Percentiles rank a stretch among this genome's conserved stretches.
Evolutionary conservation across 805 yeast genomes (phyloP).

Genomic region (Zygoascus ofunaensis): DNA sequence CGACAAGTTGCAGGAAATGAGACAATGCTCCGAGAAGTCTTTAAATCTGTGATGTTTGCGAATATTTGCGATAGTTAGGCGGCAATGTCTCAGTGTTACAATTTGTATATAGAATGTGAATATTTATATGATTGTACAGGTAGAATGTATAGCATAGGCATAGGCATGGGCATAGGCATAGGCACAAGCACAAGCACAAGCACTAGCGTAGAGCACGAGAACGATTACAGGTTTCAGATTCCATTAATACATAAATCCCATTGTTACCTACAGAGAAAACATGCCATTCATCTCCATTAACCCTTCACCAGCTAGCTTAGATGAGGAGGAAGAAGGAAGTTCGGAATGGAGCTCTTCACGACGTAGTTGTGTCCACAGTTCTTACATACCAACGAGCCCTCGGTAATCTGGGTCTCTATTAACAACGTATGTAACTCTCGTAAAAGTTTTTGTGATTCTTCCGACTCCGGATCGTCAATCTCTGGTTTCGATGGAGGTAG

Average conservation of each 20-base stretch:
- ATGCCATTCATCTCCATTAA: too few relatives aligned
- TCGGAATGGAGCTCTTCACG: conserved; percentile 90
- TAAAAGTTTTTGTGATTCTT: conserved; percentile 42
- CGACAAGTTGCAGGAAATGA: conserved; percentile 42
- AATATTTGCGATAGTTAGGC: too few relatives aligned
- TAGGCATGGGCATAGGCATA: background rate
- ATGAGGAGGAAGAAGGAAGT: conserved; percentile 90
- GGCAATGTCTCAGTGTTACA: too few relatives aligned
- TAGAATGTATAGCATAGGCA: too few relatives aligned
- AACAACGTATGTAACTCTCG: conserved; percentile 69
- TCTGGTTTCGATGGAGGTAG: conserved; percentile 31
- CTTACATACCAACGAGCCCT: conserved; percentile 83
- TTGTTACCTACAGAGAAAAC: too few relatives aligned
- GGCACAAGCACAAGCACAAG: background rate
- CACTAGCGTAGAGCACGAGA: background rate
- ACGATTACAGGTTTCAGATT: too few relatives aligned
- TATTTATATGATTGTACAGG: too few relatives aligned
- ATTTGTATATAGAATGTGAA: too few relatives aligned
- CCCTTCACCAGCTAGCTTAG: conserved; percentile 54
- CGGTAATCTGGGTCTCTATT: conserved; percentile 63
- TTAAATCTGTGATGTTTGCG: conserved; percentile 21
- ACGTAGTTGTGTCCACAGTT: conserved; percentile 82
- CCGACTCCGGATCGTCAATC: conserved; percentile 41
- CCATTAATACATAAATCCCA: background rate
- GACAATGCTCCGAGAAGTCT: conserved; percentile 50